A percentile compares a stretch with the other conserved stretches of the same genome.
Evolutionary conservation across 2,329 filamentous ascomycete genomes (phyloP).

Genomic region (Alternaria triticimaculans): DNA sequence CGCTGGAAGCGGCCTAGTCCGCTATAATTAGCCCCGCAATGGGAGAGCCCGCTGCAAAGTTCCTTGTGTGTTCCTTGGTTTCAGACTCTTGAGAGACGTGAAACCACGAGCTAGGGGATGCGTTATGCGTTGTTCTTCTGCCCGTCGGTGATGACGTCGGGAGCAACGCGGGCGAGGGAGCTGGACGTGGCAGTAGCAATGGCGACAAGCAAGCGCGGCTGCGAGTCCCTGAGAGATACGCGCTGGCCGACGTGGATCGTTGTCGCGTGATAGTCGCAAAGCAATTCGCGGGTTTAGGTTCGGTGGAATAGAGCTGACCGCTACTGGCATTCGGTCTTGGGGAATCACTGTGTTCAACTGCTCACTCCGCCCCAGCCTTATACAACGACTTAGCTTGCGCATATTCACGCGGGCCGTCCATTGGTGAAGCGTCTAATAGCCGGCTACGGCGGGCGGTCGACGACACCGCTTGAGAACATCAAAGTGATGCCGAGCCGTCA

Average conservation of each 20-base stretch:
- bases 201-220: conserved; percentile 1
- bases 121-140: conserved; percentile 21
- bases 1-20: conserved; percentile 16
- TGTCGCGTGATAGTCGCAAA: conserved; percentile 4
- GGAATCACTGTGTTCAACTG: conserved; percentile 5
- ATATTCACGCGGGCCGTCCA: conserved; percentile 5
- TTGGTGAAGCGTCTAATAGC: conserved; percentile 7
- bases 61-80: conserved; percentile 27
- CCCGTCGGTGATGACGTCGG: conserved; percentile 2
- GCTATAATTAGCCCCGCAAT: conserved; percentile 16
- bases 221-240: neutral
- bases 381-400: conserved; percentile 8
- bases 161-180: neutral
- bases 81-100: conserved; percentile 24
- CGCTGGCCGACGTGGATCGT: conserved; percentile 1
- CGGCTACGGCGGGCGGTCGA: conserved; percentile 11
- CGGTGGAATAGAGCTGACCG: conserved; percentile 12
- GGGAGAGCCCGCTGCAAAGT: conserved; percentile 9
- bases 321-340: conserved; percentile 4
- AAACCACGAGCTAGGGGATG: conserved; percentile 23
- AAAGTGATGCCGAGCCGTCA: conserved; percentile 18
- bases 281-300: conserved; percentile 1
- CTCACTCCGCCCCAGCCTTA: conserved; percentile 21
- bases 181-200: neutral
- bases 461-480: conserved; percentile 3